Evolutionary conservation across 2,329 filamentous ascomycete species (phyloP).

Genomic region (Sarocladium strictum): DNA sequence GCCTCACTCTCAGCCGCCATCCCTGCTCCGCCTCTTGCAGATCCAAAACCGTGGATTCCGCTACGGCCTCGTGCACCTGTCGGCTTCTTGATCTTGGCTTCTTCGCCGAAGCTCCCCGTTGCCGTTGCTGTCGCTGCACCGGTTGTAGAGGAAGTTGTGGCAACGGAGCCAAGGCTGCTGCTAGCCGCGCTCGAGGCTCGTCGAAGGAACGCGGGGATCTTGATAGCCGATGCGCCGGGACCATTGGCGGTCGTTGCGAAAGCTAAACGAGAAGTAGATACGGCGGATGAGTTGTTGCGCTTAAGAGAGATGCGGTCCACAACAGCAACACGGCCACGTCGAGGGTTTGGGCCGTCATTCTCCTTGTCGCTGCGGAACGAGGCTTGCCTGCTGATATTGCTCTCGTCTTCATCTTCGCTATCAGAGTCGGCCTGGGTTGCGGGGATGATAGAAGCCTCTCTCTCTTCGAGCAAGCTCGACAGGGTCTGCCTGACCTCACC

Average conservation of each 20-base stretch:
- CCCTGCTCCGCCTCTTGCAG: background rate
- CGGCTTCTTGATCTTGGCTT: conserved; percentile 52
- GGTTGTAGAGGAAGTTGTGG: conserved; percentile 11
- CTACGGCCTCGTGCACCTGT: conserved; percentile 47
- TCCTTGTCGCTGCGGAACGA: conserved; percentile 40
- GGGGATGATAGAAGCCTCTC: conserved; percentile 42
- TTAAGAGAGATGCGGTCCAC: conserved; percentile 72
- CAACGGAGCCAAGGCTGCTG: conserved; percentile 24
- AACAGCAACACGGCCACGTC: conserved; percentile 37
- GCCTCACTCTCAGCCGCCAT: conserved; percentile 49
- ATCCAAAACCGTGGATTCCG: conserved; percentile 51
- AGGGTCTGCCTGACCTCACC: conserved; percentile 79
- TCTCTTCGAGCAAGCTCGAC: conserved; percentile 75
- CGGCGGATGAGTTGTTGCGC: conserved; percentile 40
- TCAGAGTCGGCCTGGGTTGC: conserved; percentile 32
- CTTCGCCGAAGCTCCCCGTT: conserved; percentile 38
- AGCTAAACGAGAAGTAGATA: conserved; percentile 41
- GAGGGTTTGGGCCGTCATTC: conserved; percentile 33
- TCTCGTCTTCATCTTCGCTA: conserved; percentile 35
- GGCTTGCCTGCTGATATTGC: background rate
- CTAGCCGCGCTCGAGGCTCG: conserved; percentile 42
- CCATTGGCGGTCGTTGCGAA: conserved; percentile 40
- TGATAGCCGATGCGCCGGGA: conserved; percentile 46
- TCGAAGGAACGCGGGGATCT: conserved; percentile 64
- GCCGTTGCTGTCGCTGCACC: too few species aligned